Evolutionary conservation across 257 asterid species (phyloP).

Genomic region (Handroanthus guayacan): DNA sequence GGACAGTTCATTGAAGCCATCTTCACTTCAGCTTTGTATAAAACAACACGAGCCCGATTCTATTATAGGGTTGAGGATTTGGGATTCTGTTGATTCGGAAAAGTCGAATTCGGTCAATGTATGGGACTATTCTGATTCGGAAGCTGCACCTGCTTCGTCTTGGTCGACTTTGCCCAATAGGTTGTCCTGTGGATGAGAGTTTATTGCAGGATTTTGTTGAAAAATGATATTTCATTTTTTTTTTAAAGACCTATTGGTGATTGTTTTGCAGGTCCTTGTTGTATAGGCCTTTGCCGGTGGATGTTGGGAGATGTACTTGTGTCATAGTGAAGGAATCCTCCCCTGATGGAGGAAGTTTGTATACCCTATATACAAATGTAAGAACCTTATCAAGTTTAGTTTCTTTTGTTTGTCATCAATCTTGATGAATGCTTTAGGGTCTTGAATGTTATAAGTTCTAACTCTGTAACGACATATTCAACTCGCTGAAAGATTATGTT

Average conservation of each 20-base stretch:
- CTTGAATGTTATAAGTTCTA: too few relatives aligned
- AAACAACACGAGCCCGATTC: constrained; percentile 70
- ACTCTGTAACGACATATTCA: too few relatives aligned
- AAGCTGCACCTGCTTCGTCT: constrained; percentile 90
- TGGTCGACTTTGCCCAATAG: constrained; percentile 94
- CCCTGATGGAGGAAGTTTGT: constrained; percentile 62
- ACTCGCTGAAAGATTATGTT: background rate
- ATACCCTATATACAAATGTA: constrained; percentile 89
- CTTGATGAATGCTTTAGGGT: background rate
- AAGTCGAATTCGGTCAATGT: constrained; percentile 56
- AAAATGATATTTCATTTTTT: background rate
- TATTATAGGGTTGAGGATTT: constrained; percentile 47
- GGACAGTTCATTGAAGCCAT: constrained; percentile 57
- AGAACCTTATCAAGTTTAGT: constrained; percentile 26
- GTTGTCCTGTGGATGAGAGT: constrained; percentile 30
- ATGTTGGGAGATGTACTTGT: constrained; percentile 89
- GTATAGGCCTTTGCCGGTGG: constrained; percentile 89
- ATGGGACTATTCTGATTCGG: constrained; percentile 93
- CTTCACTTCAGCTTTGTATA: constrained; percentile 78
- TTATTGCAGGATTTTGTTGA: background rate
- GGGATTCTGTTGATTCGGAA: constrained; percentile 53
- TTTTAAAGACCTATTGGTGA: background rate
- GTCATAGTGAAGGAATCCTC: constrained; percentile 84
- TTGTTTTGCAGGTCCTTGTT: constrained; percentile 64
- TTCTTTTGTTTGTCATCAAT: background rate